Conservation (phyloP, 163 green algal species). For the Scenedesmus sp. region DNA sequence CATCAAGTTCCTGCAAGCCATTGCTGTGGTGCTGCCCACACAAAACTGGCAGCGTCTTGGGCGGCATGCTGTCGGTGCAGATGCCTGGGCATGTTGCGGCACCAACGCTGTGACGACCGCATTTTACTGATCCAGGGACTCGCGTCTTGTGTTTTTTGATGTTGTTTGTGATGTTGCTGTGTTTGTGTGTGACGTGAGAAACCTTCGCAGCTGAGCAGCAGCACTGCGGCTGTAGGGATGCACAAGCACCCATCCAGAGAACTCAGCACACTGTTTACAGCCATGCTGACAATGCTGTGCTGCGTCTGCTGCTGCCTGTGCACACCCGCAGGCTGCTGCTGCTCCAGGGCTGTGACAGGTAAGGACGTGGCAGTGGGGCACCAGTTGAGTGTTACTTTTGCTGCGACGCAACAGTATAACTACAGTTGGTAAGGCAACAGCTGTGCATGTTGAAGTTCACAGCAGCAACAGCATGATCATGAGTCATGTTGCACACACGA, state of each 20-base stretch:
- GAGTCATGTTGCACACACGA: no score
- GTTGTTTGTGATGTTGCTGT: not conserved
- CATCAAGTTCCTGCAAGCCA: constrained; percentile 1
- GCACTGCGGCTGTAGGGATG: no score
- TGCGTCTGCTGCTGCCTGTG: not conserved
- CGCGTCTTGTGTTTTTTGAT: not conserved
- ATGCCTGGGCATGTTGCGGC: not conserved
- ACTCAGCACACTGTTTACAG: not conserved
- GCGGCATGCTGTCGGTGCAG: not conserved
- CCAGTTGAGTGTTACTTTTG: not conserved
- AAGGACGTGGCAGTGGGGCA: not conserved
- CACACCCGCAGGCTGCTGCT: not conserved
- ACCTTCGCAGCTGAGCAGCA: no score
- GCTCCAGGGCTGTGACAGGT: not conserved
- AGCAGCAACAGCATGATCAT: no score
- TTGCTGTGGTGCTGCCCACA: not conserved
- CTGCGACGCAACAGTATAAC: not conserved
- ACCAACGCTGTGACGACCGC: not conserved
- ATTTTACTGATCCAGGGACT: not conserved
- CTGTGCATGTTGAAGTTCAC: not conserved
- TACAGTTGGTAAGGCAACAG: not conserved
- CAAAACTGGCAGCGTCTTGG: not conserved
- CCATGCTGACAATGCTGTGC: not conserved
- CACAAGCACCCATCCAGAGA: no score
- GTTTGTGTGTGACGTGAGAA: not conserved